These are phyloP conservation scores for Ustilago trichophora DNA, from an alignment of 1,284 basidiomycete species.

Conservation along the genomic window DNA sequence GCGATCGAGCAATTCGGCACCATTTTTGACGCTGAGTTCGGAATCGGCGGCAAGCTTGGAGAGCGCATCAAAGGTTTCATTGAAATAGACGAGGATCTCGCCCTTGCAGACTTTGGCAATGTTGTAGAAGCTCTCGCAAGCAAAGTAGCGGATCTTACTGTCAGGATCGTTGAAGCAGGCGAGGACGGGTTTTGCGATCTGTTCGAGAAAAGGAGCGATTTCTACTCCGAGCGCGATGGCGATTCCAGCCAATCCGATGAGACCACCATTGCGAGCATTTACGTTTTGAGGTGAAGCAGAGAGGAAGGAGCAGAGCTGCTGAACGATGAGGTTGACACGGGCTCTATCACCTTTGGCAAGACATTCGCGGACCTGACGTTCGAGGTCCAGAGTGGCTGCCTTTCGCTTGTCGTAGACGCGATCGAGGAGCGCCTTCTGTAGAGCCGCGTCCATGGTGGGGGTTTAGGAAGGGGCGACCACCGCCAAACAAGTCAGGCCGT, in stretches of 20 bases:
- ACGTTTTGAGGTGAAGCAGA: constrained; percentile 52
- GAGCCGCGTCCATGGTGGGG: constrained; percentile 46
- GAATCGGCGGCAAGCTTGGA: constrained; percentile 98
- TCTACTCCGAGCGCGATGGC: constrained; percentile 94
- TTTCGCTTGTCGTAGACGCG: constrained; percentile 87
- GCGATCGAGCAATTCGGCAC: constrained; percentile 95
- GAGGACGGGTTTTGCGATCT: constrained; percentile 89
- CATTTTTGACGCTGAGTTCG: constrained; percentile 96
- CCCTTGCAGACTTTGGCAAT: constrained; percentile 96
- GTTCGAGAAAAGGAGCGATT: constrained; percentile 90
- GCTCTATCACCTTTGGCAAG: constrained; percentile 80
- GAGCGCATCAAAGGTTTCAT: constrained; percentile 95
- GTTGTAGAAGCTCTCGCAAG: constrained; percentile 97
- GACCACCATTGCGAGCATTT: constrained; percentile 90
- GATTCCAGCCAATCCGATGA: constrained; percentile 94
- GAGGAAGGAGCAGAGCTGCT: constrained; percentile 82
- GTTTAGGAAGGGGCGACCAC: no score
- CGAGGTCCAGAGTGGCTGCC: constrained; percentile 90
- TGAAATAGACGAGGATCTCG: constrained; percentile 95
- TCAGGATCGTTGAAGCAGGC: constrained; percentile 93
- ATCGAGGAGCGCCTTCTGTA: constrained; percentile 65
- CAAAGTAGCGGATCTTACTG: constrained; percentile 94
- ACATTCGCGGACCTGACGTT: constrained; percentile 93
- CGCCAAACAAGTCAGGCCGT: no score
- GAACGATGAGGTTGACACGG: constrained; percentile 85